Evolutionary conservation across 352 stramenopile species (phyloP), one percentile per base, ranked within the genome.

Genomic region (Pythium insidiosum): DNA sequence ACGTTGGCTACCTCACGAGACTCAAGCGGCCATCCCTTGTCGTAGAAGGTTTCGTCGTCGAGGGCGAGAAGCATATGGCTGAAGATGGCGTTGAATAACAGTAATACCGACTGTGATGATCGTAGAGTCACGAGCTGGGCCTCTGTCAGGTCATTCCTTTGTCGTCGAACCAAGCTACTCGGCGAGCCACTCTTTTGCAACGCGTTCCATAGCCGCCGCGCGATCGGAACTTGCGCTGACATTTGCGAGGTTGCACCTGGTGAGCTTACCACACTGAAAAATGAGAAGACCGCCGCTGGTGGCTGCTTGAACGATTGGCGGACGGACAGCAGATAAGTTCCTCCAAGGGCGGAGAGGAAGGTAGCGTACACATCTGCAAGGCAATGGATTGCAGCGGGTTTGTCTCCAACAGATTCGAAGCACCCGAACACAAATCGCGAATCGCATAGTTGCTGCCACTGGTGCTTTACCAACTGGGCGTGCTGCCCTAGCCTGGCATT

Each of bases 1-100:
- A 93, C 46, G 0, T 52, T 35, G 13, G 51, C 7, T 9, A 89
- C 64, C n/a, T 76, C 54, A n/a, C 19, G 7, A 16, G 71, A 44
- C 10, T 24, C 28, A n/a, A 89, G 56, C 11, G 77, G 80, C 66
- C 63, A 85, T 36, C 60, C 41, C 0, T 57, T 57, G 33, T 86
- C 66, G 52, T 87, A 85, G 30, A 90, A 80, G 10, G 78, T 66
- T 38, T 84, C 73, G 47, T 88, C 75, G 22, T 85, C 75, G 10
- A 84, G 59, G 25, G 63, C 58, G 22, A 88, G 38, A 1, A 88
- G 54, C 52, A 78, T 66, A 54, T 85, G 73, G 42, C 70, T 83
- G 40, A 74, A 86, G 29, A 79, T 57, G 18, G 69, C 43, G 30
- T 82, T 86, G 48, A 86, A 84, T 3, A 84, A 34, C 1, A 88